phyloP scores from a whole-genome alignment of 148 eudicot species.

The Chenopodium berlandieri region DNA sequence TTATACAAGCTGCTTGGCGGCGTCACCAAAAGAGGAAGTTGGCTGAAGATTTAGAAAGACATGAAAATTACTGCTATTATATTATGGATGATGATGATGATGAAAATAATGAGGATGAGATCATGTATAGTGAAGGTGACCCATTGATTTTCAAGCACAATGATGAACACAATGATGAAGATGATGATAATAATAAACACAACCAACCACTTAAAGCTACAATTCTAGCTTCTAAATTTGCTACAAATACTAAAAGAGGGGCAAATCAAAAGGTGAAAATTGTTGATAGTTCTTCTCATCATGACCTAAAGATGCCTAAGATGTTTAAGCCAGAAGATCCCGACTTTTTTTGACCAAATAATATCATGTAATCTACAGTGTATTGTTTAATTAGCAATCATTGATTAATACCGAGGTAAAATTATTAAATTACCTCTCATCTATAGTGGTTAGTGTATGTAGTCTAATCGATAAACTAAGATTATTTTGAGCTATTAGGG shows the following conservation, averaged over 20 bases:
- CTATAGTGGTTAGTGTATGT: no score
- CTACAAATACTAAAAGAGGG: conserved; percentile 64
- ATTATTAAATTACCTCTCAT: no score
- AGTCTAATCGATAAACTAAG: no score
- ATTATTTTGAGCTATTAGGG: no score
- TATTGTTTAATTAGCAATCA: no score
- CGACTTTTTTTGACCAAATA: conserved; percentile 38
- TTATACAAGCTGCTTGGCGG: conserved; percentile 85
- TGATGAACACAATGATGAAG: conserved; percentile 2
- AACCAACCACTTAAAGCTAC: conserved; percentile 52
- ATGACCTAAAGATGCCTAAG: conserved; percentile 60
- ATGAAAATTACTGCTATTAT: conserved; percentile 42
- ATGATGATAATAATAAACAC: conserved; percentile 10
- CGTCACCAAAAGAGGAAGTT: conserved; percentile 53
- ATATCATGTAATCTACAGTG: background rate
- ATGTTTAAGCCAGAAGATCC: conserved; percentile 91
- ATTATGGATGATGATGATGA: conserved; percentile 24
- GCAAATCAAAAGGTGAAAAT: conserved; percentile 34
- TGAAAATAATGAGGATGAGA: background rate
- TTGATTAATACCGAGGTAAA: no score
- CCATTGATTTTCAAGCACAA: conserved; percentile 5
- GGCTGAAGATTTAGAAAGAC: conserved; percentile 52
- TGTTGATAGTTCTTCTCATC: conserved; percentile 30
- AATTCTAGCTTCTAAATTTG: conserved; percentile 69
- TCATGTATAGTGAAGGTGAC: background rate